Conservation (phyloP, 208 protist species). For the Trypanosoma theileri region DNA sequence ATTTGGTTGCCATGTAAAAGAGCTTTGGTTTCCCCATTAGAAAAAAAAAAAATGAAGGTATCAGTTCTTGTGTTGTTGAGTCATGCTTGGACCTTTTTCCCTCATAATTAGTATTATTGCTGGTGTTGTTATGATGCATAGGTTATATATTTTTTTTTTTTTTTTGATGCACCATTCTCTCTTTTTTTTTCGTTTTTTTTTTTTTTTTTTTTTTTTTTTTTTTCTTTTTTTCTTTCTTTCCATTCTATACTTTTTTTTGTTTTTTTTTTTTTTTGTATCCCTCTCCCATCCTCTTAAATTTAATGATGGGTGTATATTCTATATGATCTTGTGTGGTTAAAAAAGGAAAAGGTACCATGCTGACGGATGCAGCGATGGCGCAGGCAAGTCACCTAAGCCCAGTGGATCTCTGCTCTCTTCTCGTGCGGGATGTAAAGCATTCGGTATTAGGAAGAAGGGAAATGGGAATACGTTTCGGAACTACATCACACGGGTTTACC, state of each 20-base stretch:
- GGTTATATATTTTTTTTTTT: constrained; percentile 10
- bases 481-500: constrained; percentile 6
- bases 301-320: too few relatives aligned
- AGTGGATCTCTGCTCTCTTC: constrained; percentile 20
- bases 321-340: not conserved
- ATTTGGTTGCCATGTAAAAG: too few relatives aligned
- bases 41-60: too few relatives aligned
- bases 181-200: not conserved
- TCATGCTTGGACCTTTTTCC: too few relatives aligned
- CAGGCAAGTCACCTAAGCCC: constrained; percentile 25
- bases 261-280: not conserved
- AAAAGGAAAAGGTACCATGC: not conserved
- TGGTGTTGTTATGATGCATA: not conserved
- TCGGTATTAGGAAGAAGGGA: not conserved
- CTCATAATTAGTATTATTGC: not conserved
- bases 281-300: too few relatives aligned
- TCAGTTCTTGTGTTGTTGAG: too few relatives aligned
- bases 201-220: constrained; percentile 1
- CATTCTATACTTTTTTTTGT: constrained; percentile 8
- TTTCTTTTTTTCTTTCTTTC: constrained; percentile 7
- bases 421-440: constrained; percentile 5
- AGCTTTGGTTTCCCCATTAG: too few relatives aligned
- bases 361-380: constrained; percentile 7
- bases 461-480: constrained; percentile 20
- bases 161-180: not conserved